Conservation (phyloP, 2,329 filamentous ascomycete species). For the Lecanoromycetidae sp. region DNA sequence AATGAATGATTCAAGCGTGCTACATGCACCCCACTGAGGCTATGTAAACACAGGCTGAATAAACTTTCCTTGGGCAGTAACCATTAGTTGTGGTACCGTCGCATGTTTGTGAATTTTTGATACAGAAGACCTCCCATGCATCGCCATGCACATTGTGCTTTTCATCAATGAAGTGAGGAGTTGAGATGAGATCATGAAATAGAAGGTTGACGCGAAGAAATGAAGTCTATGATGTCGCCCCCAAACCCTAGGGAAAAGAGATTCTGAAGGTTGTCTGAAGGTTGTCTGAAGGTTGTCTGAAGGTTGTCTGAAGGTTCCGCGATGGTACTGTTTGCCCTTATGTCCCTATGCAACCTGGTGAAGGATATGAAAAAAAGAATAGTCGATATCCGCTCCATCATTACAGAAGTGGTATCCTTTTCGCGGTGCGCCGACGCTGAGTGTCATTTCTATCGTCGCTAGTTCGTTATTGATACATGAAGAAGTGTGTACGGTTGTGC, state of each 20-base stretch:
- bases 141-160: too few relatives aligned
- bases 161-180: too few relatives aligned
- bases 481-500: not conserved
- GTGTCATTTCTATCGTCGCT: slow-evolving; percentile 4
- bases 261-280: too few relatives aligned
- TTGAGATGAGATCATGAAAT: not conserved
- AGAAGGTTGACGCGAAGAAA: slow-evolving; percentile 6
- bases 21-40: too few relatives aligned
- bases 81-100: too few relatives aligned
- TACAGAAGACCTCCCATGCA: not conserved
- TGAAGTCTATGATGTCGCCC: slow-evolving; percentile 13
- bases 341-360: too few relatives aligned
- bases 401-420: slow-evolving; percentile 2
- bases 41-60: too few relatives aligned
- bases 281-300: too few relatives aligned
- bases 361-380: not conserved
- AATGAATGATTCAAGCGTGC: too few relatives aligned
- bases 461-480: slow-evolving; percentile 1
- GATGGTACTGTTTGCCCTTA: not conserved
- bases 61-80: too few relatives aligned
- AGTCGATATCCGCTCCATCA: not conserved
- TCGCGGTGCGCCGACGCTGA: slow-evolving; percentile 8
- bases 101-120: too few relatives aligned
- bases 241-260: slow-evolving; percentile 1
- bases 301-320: too few relatives aligned